Evolutionary conservation across 805 yeast species (phyloP).

Genomic region (Ogataea siamensis): DNA sequence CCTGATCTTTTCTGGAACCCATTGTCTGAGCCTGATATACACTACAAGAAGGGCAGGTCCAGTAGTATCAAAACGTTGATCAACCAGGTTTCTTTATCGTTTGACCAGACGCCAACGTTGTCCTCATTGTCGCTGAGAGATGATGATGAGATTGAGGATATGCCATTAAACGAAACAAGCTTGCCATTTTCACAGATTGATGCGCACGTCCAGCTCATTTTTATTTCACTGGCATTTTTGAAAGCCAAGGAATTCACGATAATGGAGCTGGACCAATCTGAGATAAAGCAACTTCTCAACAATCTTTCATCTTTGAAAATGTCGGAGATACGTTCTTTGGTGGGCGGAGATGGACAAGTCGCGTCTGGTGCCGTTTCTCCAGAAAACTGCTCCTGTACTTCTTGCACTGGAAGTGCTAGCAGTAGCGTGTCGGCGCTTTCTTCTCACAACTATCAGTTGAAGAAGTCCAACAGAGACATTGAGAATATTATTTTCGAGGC

Average conservation of each 20-base stretch:
- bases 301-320: conserved; percentile 47
- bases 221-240: conserved; percentile 72
- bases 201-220: conserved; percentile 74
- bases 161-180: conserved; percentile 13
- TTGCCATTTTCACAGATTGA: conserved; percentile 62
- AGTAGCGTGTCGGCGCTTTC: conserved; percentile 6
- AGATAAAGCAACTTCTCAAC: conserved; percentile 74
- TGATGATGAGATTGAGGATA: conserved; percentile 26
- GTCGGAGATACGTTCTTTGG: conserved; percentile 29
- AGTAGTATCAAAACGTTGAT: conserved; percentile 32
- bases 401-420: conserved; percentile 14
- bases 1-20: conserved; percentile 66
- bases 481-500: conserved; percentile 74
- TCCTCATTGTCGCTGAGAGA: conserved; percentile 18
- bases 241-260: conserved; percentile 76
- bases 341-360: conserved; percentile 21
- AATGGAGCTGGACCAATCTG: conserved; percentile 86
- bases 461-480: conserved; percentile 48
- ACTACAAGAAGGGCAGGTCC: conserved; percentile 26
- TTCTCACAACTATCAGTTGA: conserved; percentile 15
- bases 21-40: conserved; percentile 26
- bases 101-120: conserved; percentile 32
- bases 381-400: conserved; percentile 11
- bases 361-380: conserved; percentile 1
- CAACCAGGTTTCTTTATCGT: conserved; percentile 23